Conservation (phyloP, 306 rosid species). For the Acacia confusa region DNA sequence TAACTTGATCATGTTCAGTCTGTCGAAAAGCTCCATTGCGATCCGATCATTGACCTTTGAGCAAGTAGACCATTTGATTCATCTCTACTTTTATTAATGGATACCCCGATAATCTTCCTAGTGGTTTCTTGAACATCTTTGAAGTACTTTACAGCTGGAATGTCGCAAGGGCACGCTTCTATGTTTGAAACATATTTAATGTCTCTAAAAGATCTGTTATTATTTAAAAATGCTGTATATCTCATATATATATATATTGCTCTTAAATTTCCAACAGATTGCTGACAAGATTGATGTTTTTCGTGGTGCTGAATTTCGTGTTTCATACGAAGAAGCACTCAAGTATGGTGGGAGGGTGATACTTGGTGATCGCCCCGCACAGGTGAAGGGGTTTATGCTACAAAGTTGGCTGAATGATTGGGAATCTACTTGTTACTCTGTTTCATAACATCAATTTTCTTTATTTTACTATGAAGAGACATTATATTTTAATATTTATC, state of each 20-base stretch:
- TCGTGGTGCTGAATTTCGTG: constrained; percentile 95
- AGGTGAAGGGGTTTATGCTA: constrained; percentile 47
- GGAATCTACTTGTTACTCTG: background rate
- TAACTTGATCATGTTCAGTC: background rate
- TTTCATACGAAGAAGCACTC: constrained; percentile 89
- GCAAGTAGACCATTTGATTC: no score
- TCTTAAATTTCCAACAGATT: constrained; percentile 51
- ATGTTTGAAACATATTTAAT: constrained; percentile 25
- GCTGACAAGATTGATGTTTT: constrained; percentile 79
- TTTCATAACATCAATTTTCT: background rate
- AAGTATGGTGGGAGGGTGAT: constrained; percentile 89
- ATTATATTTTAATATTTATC: background rate
- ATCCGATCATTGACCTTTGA: no score
- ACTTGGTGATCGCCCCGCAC: constrained; percentile 96
- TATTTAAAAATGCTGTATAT: constrained; percentile 22
- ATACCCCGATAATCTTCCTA: background rate
- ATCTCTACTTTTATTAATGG: background rate
- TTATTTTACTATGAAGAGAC: background rate
- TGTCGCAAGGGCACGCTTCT: constrained; percentile 78
- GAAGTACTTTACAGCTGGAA: constrained; percentile 87
- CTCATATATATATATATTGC: constrained; percentile 12
- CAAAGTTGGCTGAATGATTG: background rate
- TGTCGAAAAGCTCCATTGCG: background rate
- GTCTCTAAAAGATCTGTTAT: background rate
- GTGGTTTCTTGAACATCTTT: constrained; percentile 44